Percentiles rank a stretch among this genome's conserved stretches.
phyloP scores from a whole-genome alignment of 2,329 filamentous ascomycete genomes.

The Aspergillus awamori region DNA sequence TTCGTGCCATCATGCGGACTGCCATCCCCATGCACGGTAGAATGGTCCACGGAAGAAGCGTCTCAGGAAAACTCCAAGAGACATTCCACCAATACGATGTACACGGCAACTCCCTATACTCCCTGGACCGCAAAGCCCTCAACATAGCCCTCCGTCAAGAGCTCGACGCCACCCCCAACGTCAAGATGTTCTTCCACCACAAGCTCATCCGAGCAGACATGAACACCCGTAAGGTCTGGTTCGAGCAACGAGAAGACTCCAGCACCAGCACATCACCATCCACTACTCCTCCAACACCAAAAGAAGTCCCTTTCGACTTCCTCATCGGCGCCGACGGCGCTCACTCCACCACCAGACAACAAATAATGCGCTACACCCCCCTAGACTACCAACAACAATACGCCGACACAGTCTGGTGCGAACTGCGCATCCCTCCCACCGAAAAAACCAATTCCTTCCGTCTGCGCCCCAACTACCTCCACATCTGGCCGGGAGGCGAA shows the following conservation, averaged over 20 bases:
- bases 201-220: conserved; percentile 92
- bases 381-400: conserved; percentile 94
- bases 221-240: conserved; percentile 77
- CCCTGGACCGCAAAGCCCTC: conserved; percentile 73
- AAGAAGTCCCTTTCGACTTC: conserved; percentile 79
- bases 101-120: conserved; percentile 66
- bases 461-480: conserved; percentile 89
- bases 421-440: conserved; percentile 77
- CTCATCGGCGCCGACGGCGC: conserved; percentile 95
- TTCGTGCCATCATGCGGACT: conserved; percentile 68
- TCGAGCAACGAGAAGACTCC: conserved; percentile 59
- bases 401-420: conserved; percentile 96
- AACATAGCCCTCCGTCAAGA: conserved; percentile 84
- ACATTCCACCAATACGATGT: conserved; percentile 85
- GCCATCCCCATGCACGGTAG: conserved; percentile 93
- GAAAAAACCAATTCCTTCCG: conserved; percentile 60
- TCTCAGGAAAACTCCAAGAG: conserved; percentile 68
- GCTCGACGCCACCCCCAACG: conserved; percentile 80
- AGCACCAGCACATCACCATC: conserved; percentile 23
- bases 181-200: conserved; percentile 89
- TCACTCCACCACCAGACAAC: conserved; percentile 86
- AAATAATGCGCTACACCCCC: conserved; percentile 91
- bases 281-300: conserved; percentile 20
- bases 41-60: conserved; percentile 82
- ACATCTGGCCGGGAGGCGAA: conserved; percentile 93